Conservation (phyloP, 148 eudicot genomes). For the Fagopyrum homotropicum region DNA sequence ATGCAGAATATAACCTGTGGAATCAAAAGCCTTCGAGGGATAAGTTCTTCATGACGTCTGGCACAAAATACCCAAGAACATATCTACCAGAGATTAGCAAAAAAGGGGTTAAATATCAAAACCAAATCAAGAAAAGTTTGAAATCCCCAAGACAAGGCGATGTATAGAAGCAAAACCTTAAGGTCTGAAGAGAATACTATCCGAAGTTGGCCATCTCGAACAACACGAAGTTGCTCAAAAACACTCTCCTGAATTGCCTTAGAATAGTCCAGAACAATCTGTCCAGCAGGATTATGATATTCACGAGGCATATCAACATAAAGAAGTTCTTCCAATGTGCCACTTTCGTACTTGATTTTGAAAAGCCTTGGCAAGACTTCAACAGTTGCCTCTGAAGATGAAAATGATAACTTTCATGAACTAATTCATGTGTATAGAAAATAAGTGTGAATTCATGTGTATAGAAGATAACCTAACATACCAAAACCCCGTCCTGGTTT, state of each 20-base stretch:
- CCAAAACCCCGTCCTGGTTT: slow-evolving; percentile 99
- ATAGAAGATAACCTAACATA: slow-evolving; percentile 28
- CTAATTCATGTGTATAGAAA: not conserved
- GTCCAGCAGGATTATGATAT: slow-evolving; percentile 75
- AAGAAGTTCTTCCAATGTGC: slow-evolving; percentile 86
- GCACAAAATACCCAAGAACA: slow-evolving; percentile 99
- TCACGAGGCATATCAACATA: slow-evolving; percentile 96
- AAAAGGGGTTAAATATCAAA: slow-evolving; percentile 7
- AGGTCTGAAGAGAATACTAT: slow-evolving; percentile 85
- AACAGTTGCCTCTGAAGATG: slow-evolving; percentile 78
- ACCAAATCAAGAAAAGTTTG: not conserved
- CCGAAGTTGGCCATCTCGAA: slow-evolving; percentile 96
- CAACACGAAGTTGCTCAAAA: slow-evolving; percentile 92
- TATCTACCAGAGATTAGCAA: slow-evolving; percentile 37
- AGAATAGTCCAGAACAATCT: slow-evolving; percentile 81
- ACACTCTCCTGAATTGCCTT: slow-evolving; percentile 95
- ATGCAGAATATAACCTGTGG: slow-evolving; percentile 59
- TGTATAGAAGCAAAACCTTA: slow-evolving; percentile 41
- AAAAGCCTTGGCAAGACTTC: slow-evolving; percentile 96
- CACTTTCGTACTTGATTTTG: slow-evolving; percentile 92
- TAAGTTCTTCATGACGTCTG: slow-evolving; percentile 88
- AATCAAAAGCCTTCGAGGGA: slow-evolving; percentile 74
- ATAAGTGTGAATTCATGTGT: not conserved
- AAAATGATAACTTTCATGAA: not conserved
- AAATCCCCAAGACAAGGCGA: slow-evolving; percentile 11